Conservation (phyloP, 2,329 filamentous ascomycete genomes). For the Tricladium varicosporioides region DNA sequence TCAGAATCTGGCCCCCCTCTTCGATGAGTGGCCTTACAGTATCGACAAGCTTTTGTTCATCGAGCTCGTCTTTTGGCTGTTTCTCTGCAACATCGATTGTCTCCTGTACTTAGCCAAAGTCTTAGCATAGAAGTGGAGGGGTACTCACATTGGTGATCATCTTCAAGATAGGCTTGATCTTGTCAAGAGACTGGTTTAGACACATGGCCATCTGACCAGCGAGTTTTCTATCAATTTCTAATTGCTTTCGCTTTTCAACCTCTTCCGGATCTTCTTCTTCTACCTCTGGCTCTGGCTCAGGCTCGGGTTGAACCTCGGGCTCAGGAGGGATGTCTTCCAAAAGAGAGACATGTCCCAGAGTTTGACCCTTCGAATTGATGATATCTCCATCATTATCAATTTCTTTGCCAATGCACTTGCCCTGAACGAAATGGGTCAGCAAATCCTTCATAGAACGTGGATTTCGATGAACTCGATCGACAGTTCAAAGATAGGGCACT, state of each 20-base stretch:
- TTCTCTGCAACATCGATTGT: constrained; percentile 78
- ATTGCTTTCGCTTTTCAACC: constrained; percentile 52
- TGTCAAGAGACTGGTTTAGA: constrained; percentile 77
- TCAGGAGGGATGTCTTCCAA: constrained; percentile 55
- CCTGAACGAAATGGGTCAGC: no score
- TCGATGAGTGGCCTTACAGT: constrained; percentile 87
- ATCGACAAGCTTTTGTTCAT: constrained; percentile 85
- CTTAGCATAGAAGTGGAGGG: neutral
- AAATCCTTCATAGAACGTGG: no score
- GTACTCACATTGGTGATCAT: constrained; percentile 72
- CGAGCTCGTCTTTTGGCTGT: constrained; percentile 80
- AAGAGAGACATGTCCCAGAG: constrained; percentile 66
- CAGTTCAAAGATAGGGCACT: no score
- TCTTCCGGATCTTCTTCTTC: constrained; percentile 49
- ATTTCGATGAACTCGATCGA: no score
- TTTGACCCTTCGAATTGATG: constrained; percentile 64
- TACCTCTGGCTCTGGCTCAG: constrained; percentile 41
- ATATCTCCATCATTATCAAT: constrained; percentile 71
- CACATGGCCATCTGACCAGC: constrained; percentile 72
- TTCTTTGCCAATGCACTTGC: constrained; percentile 64
- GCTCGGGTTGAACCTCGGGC: constrained; percentile 35
- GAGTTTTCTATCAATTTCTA: constrained; percentile 70
- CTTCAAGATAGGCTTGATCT: constrained; percentile 80
- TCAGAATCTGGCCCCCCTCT: constrained; percentile 76
- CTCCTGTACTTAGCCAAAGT: constrained; percentile 38